phyloP scores from a whole-genome alignment of 805 yeast species.

The Pichia exigua region DNA sequence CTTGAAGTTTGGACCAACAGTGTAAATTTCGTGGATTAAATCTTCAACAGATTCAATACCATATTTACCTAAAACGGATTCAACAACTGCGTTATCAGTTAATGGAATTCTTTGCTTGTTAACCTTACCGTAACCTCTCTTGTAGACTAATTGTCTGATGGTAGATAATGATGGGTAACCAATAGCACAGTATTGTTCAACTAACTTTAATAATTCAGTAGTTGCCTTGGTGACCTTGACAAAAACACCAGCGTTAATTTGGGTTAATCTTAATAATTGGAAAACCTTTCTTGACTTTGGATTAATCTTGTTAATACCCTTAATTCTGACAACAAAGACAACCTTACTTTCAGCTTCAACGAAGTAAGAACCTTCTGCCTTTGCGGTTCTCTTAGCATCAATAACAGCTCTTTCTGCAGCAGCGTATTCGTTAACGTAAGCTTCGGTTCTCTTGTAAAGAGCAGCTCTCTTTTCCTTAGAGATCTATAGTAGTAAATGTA shows the following conservation, averaged over 20 bases:
- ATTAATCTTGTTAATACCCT: constrained; percentile 98
- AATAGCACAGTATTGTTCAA: constrained; percentile 94
- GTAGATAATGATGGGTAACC: constrained; percentile 95
- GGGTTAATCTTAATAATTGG: constrained; percentile 87
- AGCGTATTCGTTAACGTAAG: constrained; percentile 90
- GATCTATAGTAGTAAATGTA: constrained; percentile 24
- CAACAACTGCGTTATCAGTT: constrained; percentile 81
- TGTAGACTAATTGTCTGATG: constrained; percentile 87
- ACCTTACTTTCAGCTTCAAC: constrained; percentile 92
- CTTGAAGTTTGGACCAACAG: constrained; percentile 98
- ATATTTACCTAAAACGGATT: constrained; percentile 83
- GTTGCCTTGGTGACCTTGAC: constrained; percentile 96
- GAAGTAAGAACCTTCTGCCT: constrained; percentile 89
- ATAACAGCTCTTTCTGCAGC: constrained; percentile 85
- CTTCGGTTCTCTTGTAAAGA: constrained; percentile 84
- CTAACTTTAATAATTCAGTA: constrained; percentile 81
- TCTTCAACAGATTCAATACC: constrained; percentile 90
- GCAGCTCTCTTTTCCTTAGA: constrained; percentile 40
- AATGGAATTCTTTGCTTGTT: constrained; percentile 93
- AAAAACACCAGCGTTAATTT: constrained; percentile 91
- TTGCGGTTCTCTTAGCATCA: constrained; percentile 87
- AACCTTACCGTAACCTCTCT: constrained; percentile 97
- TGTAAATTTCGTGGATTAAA: constrained; percentile 90
- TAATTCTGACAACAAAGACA: constrained; percentile 95
- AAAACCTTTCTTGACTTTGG: constrained; percentile 99